phyloP scores from a whole-genome alignment of 1,139 yeast species.

The Saccharomyces hybrid region DNA sequence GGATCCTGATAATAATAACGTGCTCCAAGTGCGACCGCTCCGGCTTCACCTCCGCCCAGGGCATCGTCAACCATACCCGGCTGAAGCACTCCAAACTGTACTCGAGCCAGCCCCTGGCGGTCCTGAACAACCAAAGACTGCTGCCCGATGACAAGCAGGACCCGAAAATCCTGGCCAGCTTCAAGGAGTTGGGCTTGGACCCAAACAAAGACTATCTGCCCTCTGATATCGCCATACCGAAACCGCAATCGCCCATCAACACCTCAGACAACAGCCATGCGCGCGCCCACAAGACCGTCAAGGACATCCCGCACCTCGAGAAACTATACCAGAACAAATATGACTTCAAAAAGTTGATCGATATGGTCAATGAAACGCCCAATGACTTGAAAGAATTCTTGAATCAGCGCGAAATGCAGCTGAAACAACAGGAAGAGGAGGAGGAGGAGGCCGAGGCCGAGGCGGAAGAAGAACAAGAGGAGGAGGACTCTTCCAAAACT shows the following conservation, averaged over 20 bases:
- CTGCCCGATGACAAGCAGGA: conserved; percentile 54
- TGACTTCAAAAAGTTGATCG: conserved; percentile 30
- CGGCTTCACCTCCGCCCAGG: conserved; percentile 73
- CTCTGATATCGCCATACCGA: conserved; percentile 26
- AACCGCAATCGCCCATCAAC: conserved; percentile 4
- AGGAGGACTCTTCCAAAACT: conserved; percentile 2
- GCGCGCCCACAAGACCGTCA: conserved; percentile 8
- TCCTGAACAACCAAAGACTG: conserved; percentile 57
- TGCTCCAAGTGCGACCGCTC: conserved; percentile 63
- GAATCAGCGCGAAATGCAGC: conserved; percentile 7
- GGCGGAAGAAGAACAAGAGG: not conserved
- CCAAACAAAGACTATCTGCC: conserved; percentile 32
- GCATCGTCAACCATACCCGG: conserved; percentile 68
- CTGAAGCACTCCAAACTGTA: conserved; percentile 65
- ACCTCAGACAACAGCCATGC: not conserved
- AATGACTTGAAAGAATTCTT: conserved; percentile 25
- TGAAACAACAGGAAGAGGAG: conserved; percentile 10
- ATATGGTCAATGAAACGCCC: conserved; percentile 30
- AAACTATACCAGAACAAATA: conserved; percentile 22
- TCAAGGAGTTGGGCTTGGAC: conserved; percentile 35
- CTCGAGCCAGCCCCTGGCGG: conserved; percentile 69
- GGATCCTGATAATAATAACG: conserved; percentile 56
- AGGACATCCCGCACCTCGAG: conserved; percentile 18
- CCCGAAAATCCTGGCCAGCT: conserved; percentile 42
- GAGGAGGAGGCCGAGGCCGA: conserved; percentile 5